A percentile compares a stretch with the other conserved stretches of the same genome.
Conservation (phyloP, 176 grass and related monocot genomes). For the Aegilops bicornis region DNA sequence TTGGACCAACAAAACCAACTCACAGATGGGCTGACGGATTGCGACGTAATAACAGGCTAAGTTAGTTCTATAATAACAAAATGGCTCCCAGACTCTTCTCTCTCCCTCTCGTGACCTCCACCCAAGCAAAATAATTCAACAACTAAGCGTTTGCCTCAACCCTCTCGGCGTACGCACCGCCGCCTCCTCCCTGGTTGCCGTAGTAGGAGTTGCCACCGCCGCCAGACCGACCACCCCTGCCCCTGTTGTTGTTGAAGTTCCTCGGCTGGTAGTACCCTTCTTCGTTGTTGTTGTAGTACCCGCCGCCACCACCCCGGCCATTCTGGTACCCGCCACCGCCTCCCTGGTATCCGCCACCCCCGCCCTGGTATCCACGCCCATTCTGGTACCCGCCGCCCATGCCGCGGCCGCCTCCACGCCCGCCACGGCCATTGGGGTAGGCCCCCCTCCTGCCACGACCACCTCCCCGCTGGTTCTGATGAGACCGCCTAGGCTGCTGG, state of each 20-base stretch:
- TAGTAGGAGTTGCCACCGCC: slow-evolving; percentile 41
- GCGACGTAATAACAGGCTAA: slow-evolving; percentile 11
- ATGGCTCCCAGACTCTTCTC: slow-evolving; percentile 32
- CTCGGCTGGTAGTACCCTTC: slow-evolving; percentile 55
- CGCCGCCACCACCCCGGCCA: background rate
- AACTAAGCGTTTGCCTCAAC: slow-evolving; percentile 55
- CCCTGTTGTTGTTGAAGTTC: slow-evolving; percentile 50
- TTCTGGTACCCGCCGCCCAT: slow-evolving; percentile 32
- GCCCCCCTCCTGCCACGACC: slow-evolving; percentile 46
- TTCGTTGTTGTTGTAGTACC: slow-evolving; percentile 48
- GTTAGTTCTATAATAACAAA: slow-evolving; percentile 72
- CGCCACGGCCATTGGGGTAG: slow-evolving; percentile 51
- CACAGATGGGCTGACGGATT: background rate
- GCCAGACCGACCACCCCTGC: slow-evolving; percentile 56
- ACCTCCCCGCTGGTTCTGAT: slow-evolving; percentile 49
- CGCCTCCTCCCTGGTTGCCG: slow-evolving; percentile 46
- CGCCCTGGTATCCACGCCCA: slow-evolving; percentile 39
- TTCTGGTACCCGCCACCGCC: slow-evolving; percentile 33
- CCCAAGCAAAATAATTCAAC: slow-evolving; percentile 26
- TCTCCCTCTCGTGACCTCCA: slow-evolving; percentile 21
- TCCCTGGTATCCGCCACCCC: slow-evolving; percentile 7
- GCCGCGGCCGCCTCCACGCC: slow-evolving; percentile 51
- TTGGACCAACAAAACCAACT: slow-evolving; percentile 38
- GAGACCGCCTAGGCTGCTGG: slow-evolving; percentile 22
- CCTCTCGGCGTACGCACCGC: slow-evolving; percentile 1